A percentile compares a stretch with the other conserved stretches of the same genome.
Conservation (phyloP, 2,329 filamentous ascomycete genomes). For the Simplicillium aogashimaense region DNA sequence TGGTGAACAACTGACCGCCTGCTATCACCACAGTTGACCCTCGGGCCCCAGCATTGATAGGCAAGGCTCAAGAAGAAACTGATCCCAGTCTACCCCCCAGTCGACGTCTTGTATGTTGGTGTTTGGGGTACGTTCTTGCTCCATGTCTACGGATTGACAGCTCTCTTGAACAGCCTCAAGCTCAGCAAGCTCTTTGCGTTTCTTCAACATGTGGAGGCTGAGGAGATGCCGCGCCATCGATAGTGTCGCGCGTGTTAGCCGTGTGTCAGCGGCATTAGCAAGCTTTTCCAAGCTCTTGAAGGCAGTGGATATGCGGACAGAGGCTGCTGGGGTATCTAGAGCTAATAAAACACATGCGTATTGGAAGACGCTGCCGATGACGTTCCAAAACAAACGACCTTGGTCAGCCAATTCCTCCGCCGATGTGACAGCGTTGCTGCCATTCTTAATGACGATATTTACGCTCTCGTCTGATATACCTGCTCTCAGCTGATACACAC, state of each 20-base stretch:
- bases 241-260: constrained; percentile 11
- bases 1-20: too few species aligned
- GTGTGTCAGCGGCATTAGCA: constrained; percentile 9
- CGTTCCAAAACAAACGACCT: constrained; percentile 13
- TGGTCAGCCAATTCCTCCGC: constrained; percentile 9
- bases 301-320: constrained; percentile 5
- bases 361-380: constrained; percentile 14
- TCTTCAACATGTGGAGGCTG: constrained; percentile 9
- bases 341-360: constrained; percentile 12
- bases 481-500: constrained; percentile 12
- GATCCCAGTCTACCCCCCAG: constrained; percentile 10
- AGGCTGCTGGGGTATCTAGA: constrained; percentile 10
- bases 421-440: constrained; percentile 9
- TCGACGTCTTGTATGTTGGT: constrained; percentile 5
- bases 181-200: constrained; percentile 10
- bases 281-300: constrained; percentile 11
- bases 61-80: constrained; percentile 12
- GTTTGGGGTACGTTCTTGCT: constrained; percentile 3
- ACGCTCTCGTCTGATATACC: constrained; percentile 9
- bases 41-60: constrained; percentile 11
- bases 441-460: constrained; percentile 8
- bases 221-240: constrained; percentile 11
- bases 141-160: constrained; percentile 5
- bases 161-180: constrained; percentile 11
- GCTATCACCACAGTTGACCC: constrained; percentile 5